Conservation (phyloP, 805 yeast genomes). For the Starmerella potacharoeniae region DNA sequence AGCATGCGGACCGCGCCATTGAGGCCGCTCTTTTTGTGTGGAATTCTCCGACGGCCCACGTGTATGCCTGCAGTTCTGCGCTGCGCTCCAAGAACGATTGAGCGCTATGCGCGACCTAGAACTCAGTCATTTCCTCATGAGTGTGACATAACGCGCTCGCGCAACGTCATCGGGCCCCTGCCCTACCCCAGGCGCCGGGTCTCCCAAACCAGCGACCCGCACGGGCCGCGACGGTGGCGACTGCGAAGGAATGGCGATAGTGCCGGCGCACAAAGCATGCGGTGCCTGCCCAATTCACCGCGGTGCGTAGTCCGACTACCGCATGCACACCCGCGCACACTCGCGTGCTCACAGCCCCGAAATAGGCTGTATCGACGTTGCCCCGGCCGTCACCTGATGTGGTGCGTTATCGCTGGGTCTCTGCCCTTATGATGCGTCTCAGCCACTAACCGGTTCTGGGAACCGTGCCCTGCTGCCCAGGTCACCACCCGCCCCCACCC, state of each 20-base stretch:
- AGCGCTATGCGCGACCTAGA: not conserved
- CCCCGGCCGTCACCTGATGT: not conserved
- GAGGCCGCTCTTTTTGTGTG: too few species aligned
- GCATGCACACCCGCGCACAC: too few species aligned
- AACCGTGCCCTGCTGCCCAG: slow-evolving; percentile 4
- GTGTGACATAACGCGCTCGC: slow-evolving; percentile 6
- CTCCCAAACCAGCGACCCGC: not conserved
- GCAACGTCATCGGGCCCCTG: slow-evolving; percentile 2
- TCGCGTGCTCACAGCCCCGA: too few species aligned
- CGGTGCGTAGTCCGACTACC: too few species aligned
- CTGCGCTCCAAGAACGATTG: not conserved
- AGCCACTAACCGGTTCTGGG: slow-evolving; percentile 6
- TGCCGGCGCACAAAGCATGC: not conserved
- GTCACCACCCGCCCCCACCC: slow-evolving; percentile 1
- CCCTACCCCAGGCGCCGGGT: not conserved
- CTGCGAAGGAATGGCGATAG: not conserved
- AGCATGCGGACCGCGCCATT: too few species aligned
- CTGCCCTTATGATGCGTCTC: slow-evolving; percentile 4
- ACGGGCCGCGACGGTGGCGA: not conserved
- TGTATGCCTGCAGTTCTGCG: not conserved
- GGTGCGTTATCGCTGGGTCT: not conserved
- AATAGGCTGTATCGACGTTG: not conserved
- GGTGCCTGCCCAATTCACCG: not conserved
- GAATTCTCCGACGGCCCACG: too few species aligned
- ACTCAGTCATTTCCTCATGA: not conserved